Percentiles rank a stretch among this genome's conserved stretches.
Evolutionary conservation across 257 asterid genomes (phyloP).

Genomic region (Penstemon barbatus): DNA sequence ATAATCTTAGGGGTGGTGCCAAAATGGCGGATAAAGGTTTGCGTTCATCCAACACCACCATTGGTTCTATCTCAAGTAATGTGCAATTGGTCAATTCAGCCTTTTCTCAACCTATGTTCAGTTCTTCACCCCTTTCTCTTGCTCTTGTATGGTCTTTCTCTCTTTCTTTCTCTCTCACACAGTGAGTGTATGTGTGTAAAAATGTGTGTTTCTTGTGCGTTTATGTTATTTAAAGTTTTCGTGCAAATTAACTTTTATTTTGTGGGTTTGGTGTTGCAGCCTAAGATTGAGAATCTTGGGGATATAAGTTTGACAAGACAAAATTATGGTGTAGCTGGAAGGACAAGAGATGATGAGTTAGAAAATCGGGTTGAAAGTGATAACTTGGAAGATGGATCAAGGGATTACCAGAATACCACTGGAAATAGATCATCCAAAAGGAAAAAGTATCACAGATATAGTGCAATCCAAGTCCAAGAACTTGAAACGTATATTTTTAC

Average conservation of each 20-base stretch:
- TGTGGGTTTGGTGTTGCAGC: conserved; percentile 43
- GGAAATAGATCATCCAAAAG: too few species aligned
- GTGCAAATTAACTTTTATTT: background rate
- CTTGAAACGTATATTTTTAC: background rate
- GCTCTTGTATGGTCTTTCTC: conserved; percentile 48
- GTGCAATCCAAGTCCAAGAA: too few species aligned
- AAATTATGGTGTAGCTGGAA: conserved; percentile 38
- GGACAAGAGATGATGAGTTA: conserved; percentile 51
- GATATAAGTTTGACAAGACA: conserved; percentile 54
- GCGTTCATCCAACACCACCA: conserved; percentile 37
- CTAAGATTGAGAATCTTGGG: conserved; percentile 71
- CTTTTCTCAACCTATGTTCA: conserved; percentile 43
- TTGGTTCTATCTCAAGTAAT: conserved; percentile 42
- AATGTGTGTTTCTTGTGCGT: background rate
- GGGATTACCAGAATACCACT: too few species aligned
- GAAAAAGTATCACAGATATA: too few species aligned
- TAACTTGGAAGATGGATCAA: conserved; percentile 61
- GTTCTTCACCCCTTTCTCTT: conserved; percentile 50
- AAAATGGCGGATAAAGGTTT: conserved; percentile 55
- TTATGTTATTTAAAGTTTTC: conserved; percentile 3
- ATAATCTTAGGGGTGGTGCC: conserved; percentile 37
- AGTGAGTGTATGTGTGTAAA: background rate
- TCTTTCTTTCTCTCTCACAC: background rate
- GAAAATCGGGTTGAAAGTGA: conserved; percentile 77
- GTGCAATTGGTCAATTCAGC: conserved; percentile 43